Percentiles rank a stretch among this genome's conserved stretches.
phyloP scores from a whole-genome alignment of 2,329 filamentous ascomycete species.

The Tolypocladium sp. region DNA sequence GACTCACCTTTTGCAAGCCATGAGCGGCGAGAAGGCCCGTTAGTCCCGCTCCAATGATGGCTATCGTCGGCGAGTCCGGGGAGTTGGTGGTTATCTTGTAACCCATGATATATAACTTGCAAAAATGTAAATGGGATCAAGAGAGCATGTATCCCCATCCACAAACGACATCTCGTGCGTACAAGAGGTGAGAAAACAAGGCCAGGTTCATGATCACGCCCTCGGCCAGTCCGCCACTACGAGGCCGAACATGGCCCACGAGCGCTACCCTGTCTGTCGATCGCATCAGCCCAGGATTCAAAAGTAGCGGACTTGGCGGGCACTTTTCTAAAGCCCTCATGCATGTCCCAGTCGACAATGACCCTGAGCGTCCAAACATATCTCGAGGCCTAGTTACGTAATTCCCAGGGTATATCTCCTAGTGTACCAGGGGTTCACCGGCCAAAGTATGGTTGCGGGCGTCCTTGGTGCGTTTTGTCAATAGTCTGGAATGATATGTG shows the following conservation, averaged over 20 bases:
- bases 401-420: background rate
- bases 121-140: background rate
- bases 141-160: background rate
- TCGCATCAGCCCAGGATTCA: background rate
- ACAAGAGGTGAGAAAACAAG: constrained; percentile 31
- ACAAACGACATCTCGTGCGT: background rate
- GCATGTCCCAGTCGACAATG: background rate
- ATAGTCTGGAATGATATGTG: background rate
- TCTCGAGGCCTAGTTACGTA: background rate
- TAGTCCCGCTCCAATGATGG: constrained; percentile 27
- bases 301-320: background rate
- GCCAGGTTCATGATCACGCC: background rate
- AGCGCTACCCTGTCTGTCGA: background rate
- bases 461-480: background rate
- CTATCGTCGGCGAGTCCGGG: constrained; percentile 15
- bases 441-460: background rate
- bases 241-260: background rate
- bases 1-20: constrained; percentile 22
- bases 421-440: background rate
- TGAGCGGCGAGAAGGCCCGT: constrained; percentile 27
- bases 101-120: background rate
- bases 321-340: too few species aligned
- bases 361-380: background rate
- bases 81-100: constrained; percentile 1
- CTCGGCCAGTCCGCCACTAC: background rate